A percentile compares a stretch with the other conserved stretches of the same genome.
Conservation (phyloP, 108 stramenopile species). For the Cyclotella atomus region DNA sequence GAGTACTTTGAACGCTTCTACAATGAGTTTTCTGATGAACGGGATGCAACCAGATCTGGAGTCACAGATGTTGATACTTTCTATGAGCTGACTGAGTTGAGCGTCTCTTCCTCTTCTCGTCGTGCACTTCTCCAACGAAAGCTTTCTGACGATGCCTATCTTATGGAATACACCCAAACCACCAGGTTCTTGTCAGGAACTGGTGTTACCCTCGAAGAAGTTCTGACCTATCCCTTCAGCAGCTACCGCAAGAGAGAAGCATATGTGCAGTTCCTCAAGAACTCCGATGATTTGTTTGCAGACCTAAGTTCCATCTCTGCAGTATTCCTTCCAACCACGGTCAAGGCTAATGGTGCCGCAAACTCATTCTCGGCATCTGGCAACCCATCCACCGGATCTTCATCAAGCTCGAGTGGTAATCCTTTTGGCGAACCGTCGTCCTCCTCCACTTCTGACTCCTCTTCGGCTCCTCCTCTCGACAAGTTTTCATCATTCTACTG, state of each 20-base stretch:
- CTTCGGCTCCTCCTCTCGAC: slow-evolving; percentile 13
- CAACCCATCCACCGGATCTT: not conserved
- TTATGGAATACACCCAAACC: slow-evolving; percentile 40
- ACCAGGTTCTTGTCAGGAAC: slow-evolving; percentile 14
- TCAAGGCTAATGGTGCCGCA: not conserved
- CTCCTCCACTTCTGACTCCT: not conserved
- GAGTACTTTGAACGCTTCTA: slow-evolving; percentile 25
- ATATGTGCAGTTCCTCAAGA: slow-evolving; percentile 37
- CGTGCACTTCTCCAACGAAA: slow-evolving; percentile 17
- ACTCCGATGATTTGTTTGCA: slow-evolving; percentile 21
- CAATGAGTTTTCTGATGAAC: not conserved
- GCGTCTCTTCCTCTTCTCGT: slow-evolving; percentile 13
- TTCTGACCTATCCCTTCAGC: slow-evolving; percentile 40
- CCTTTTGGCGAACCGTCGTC: not conserved
- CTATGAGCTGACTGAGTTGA: slow-evolving; percentile 31
- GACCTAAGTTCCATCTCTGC: slow-evolving; percentile 32
- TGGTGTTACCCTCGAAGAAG: slow-evolving; percentile 15
- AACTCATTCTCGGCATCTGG: not conserved
- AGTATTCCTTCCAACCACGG: slow-evolving; percentile 26
- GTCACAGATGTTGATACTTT: slow-evolving; percentile 24
- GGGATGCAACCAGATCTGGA: slow-evolving; percentile 8
- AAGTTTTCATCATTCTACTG: slow-evolving; percentile 32
- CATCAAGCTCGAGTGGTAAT: slow-evolving; percentile 8
- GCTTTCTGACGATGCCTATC: slow-evolving; percentile 16
- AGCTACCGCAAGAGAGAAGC: slow-evolving; percentile 12